Conservation (phyloP, 768 basidiomycete species). For the Russula ochroleuca region DNA sequence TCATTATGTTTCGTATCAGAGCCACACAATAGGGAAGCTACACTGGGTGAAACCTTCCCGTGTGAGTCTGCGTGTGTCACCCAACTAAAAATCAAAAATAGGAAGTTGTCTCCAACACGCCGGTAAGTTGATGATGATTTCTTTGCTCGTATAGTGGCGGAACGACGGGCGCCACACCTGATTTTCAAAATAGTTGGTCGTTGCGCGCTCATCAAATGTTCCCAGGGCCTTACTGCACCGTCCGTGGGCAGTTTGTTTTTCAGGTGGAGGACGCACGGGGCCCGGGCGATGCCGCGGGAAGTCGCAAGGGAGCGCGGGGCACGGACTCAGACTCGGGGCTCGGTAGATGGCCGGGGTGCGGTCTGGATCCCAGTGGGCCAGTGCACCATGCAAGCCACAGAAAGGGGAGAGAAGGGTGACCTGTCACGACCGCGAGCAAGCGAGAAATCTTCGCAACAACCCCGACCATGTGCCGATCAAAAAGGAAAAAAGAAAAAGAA, state of each 20-base stretch:
- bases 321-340: not conserved
- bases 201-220: constrained; percentile 17
- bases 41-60: not conserved
- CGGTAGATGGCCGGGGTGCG: not conserved
- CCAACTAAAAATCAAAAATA: constrained; percentile 19
- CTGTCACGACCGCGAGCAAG: not conserved
- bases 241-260: too few species aligned
- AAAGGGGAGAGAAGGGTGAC: too few species aligned
- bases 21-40: not conserved
- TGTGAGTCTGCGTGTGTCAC: not conserved
- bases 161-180: not conserved
- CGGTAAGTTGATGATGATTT: constrained; percentile 20
- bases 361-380: too few species aligned
- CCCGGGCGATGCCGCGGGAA: constrained; percentile 4
- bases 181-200: not conserved
- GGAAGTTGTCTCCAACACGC: constrained; percentile 15
- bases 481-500: not conserved
- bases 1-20: constrained; percentile 25
- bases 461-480: not conserved
- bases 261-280: not conserved
- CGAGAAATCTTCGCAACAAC: not conserved
- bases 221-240: not conserved
- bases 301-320: not conserved
- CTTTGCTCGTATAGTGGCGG: constrained; percentile 14
- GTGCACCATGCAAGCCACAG: too few species aligned